Base-by-base conservation (phyloP, 805 yeast genomes). In the Ogataea thermomethanolica region DNA sequence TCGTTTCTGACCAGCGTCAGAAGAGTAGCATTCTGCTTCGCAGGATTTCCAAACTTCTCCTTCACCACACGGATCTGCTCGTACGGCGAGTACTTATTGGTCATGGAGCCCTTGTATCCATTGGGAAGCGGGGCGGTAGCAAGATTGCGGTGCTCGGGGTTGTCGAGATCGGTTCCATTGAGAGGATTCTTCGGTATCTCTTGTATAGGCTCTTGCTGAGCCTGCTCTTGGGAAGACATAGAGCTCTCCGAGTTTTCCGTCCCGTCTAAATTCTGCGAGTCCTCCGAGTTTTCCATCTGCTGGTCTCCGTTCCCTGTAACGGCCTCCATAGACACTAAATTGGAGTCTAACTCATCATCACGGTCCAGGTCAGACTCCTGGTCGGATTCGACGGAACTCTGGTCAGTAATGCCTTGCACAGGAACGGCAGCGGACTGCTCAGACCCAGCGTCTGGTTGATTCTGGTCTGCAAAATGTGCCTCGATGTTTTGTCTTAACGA, bases 11-110 rank as follows among this genome's bases (percentile, higher is more conserved):
- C 72, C 12, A 73, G 53, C 11, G 73, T 61, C 30, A 71, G 75
- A 51, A 86, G 69, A 0, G 87, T 78, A 5, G 89, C 93, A 47
- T 76, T 81, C 48, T 49, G 44, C 69, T 78, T 35, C 62, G 20
- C 29, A 8, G 38, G 41, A 15, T 42, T 39, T 10, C 48, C 46
- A 21, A 17, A 35, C 25, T 26, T 33, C 3, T 33, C 35, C 38
- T 53, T 53, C 17, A 51, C 47, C 2, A 35, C 35, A 22, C 61
- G 43, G 9, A 39, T 3, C 37, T 54, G 61, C 35, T 56, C 61
- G 39, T 49, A 56, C 11, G 53, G 58, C 17, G 13, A 31, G 33
- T 55, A 56, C 12, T 29, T 22, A 8, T 44, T 13, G 10, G 54
- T 50, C 58, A 56, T 54, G 11, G 43, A 37, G 4, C 51, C 54